These are phyloP conservation scores for Blastomyces parvus DNA, from an alignment of 2,329 filamentous ascomycete species.

Conservation along the genomic window DNA sequence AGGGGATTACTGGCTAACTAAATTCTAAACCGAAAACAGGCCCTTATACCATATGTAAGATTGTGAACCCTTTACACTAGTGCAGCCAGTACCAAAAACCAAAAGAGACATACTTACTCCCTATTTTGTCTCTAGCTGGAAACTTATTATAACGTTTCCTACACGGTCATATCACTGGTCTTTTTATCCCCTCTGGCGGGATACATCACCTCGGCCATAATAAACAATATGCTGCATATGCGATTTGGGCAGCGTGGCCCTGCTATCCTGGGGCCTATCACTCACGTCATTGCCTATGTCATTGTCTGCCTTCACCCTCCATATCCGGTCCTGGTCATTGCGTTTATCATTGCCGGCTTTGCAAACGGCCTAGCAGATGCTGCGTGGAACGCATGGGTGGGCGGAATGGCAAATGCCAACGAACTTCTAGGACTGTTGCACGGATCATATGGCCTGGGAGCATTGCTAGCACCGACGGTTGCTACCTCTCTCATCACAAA, in stretches of 20 bases:
- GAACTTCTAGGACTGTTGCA: slow-evolving; percentile 63
- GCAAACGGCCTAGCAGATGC: slow-evolving; percentile 55
- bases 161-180: slow-evolving; percentile 39
- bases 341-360: slow-evolving; percentile 57
- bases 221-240: slow-evolving; percentile 37
- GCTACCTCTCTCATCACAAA: slow-evolving; percentile 63
- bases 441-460: slow-evolving; percentile 59
- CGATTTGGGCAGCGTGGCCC: slow-evolving; percentile 58
- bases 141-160: slow-evolving; percentile 36
- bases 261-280: slow-evolving; percentile 53
- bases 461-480: slow-evolving; percentile 57
- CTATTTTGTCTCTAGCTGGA: slow-evolving; percentile 31
- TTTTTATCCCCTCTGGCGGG: slow-evolving; percentile 41
- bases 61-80: slow-evolving; percentile 6
- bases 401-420: slow-evolving; percentile 62
- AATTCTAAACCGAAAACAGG: slow-evolving; percentile 20
- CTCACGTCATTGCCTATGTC: slow-evolving; percentile 56
- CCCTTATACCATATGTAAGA: slow-evolving; percentile 42
- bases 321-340: slow-evolving; percentile 55
- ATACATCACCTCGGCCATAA: slow-evolving; percentile 36
- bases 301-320: slow-evolving; percentile 59
- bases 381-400: slow-evolving; percentile 51
- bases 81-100: background rate
- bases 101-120: background rate
- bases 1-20: background rate